These are phyloP conservation scores for Blastobotrys ciferrii DNA, from an alignment of 1,139 yeast genomes.

Conservation along the genomic window DNA sequence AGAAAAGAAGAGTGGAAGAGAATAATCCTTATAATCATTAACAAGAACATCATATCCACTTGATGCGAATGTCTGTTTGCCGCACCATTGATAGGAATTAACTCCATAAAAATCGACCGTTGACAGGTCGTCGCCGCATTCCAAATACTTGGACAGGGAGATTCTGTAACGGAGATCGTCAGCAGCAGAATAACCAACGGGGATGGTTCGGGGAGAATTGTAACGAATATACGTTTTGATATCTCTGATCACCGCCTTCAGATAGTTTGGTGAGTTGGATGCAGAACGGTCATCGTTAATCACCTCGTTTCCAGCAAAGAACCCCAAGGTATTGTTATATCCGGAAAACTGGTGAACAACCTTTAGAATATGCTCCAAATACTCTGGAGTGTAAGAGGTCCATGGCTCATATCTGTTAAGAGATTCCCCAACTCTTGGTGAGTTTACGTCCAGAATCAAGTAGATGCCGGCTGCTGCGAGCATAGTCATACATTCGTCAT, in stretches of 20 bases:
- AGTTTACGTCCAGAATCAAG: conserved; percentile 83
- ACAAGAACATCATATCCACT: conserved; percentile 73
- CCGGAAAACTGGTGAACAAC: conserved; percentile 79
- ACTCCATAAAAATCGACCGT: conserved; percentile 92
- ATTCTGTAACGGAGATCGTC: conserved; percentile 78
- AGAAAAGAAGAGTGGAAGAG: conserved; percentile 81
- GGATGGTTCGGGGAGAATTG: conserved; percentile 67
- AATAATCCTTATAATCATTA: conserved; percentile 54
- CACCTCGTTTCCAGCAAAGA: conserved; percentile 93
- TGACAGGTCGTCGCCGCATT: conserved; percentile 63
- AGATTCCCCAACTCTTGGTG: conserved; percentile 75
- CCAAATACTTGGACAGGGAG: conserved; percentile 75
- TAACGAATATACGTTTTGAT: conserved; percentile 67
- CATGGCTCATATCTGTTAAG: conserved; percentile 87
- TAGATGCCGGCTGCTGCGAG: conserved; percentile 91
- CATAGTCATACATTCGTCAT: conserved; percentile 87
- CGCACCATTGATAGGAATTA: conserved; percentile 96
- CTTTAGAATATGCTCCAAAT: conserved; percentile 72
- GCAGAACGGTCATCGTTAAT: conserved; percentile 71
- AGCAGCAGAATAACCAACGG: conserved; percentile 97
- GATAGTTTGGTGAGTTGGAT: conserved; percentile 50
- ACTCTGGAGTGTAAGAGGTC: conserved; percentile 68
- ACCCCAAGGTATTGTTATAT: conserved; percentile 87
- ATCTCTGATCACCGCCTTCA: conserved; percentile 83
- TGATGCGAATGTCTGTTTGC: conserved; percentile 56